Evolutionary conservation across 78 protist genomes (phyloP).

Genomic region (Isochrysis galbana): DNA sequence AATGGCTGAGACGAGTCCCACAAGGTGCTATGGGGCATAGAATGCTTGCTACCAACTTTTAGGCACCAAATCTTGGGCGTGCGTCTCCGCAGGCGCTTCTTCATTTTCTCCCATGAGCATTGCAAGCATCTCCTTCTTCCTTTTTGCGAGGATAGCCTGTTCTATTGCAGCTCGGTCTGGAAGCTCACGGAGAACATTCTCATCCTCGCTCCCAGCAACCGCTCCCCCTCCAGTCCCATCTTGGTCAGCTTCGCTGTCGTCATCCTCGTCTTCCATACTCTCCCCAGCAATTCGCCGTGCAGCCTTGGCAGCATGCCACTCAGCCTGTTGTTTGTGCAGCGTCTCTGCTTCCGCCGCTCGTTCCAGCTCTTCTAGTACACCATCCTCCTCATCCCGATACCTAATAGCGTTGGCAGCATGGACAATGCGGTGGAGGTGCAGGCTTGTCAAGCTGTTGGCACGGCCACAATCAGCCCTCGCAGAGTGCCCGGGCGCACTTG

Average conservation of each 20-base stretch:
- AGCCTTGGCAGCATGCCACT: too few species aligned
- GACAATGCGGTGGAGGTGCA: background rate
- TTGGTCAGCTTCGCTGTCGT: too few species aligned
- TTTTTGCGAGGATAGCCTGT: constrained; percentile 28
- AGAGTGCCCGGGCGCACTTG: too few species aligned
- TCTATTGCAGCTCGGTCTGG: constrained; percentile 58
- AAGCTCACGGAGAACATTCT: background rate
- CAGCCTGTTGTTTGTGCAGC: background rate
- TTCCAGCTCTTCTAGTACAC: constrained; percentile 57
- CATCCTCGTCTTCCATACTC: background rate
- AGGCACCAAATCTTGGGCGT: background rate
- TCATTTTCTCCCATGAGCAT: background rate
- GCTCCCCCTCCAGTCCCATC: background rate
- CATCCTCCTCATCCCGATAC: constrained; percentile 87
- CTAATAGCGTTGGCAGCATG: constrained; percentile 29
- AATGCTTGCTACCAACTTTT: background rate
- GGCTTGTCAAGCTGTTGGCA: too few species aligned
- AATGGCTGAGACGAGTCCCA: too few species aligned
- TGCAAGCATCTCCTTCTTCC: constrained; percentile 22
- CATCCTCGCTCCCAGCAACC: background rate
- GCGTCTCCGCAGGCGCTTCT: too few species aligned
- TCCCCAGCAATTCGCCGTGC: too few species aligned
- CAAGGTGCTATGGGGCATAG: too few species aligned
- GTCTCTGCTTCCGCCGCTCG: constrained; percentile 20
- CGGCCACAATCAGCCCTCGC: too few species aligned